Base-by-base conservation (phyloP, 2,329 filamentous ascomycete species). In the Trematosphaeria pertusa region DNA sequence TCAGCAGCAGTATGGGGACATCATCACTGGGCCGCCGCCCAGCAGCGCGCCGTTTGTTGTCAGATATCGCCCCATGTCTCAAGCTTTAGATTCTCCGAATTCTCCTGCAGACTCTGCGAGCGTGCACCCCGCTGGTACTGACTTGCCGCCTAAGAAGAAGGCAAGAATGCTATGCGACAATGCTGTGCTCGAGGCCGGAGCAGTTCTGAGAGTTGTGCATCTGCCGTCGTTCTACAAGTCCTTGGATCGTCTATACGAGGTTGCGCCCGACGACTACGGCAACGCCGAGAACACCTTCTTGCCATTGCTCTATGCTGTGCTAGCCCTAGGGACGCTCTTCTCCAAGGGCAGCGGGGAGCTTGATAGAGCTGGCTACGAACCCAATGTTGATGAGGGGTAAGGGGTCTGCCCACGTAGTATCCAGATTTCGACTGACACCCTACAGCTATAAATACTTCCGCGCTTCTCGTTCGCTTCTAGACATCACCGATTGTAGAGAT, bases 1-100 rank as follows among this genome's bases (percentile, higher is more conserved):
- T 81, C 87, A 91, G 62, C 89, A 95, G 63, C 88, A 96, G 64
- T 89, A 97, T 57, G 87, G 89, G 34, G 85, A 87, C 50, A 78
- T 94, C 55, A 81, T 94, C 37, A 87, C 87, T 15, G 81, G 83
- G 32, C 41, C 45, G 30, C 28, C 41, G 4, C 42, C 37, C 12
- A 38, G 19, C 21, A 22, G 35, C 17, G 15, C 28, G 1, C 31
- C 44, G 14, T 48, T 48, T 18, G 20, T 78, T n/a, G n/a, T n/a
- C 81, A 53, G 78, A 82, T 61, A 73, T 71, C 62, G 65, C 83
- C 51, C 79, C 85, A 14, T 84, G 56, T 78, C 80, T 9, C 75
- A 82, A 52, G 81, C 84, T 52, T 78, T 92, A 37, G 89, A 91
- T 51, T 89, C 88, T 19, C 87, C 89, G 2, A 82, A 80, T 40